These are phyloP conservation scores for Vaucheria bursata DNA, from an alignment of 352 stramenopile genomes.

Conservation along the genomic window DNA sequence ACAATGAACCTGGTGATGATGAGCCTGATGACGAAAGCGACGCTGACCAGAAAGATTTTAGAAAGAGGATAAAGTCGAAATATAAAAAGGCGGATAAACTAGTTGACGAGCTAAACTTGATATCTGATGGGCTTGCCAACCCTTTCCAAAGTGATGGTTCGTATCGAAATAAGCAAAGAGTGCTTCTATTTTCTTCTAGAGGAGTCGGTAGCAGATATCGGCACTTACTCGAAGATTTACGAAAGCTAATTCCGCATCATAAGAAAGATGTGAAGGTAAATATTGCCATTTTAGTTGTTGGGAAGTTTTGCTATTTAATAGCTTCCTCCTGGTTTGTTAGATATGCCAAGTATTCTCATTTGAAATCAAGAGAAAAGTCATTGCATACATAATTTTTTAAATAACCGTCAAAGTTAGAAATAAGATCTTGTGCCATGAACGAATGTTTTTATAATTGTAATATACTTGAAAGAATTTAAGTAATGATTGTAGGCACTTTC, in stretches of 20 bases:
- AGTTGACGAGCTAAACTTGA: background rate
- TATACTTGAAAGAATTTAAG: no score
- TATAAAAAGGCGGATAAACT: constrained; percentile 7
- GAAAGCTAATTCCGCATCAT: constrained; percentile 92
- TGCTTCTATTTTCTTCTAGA: constrained; percentile 48
- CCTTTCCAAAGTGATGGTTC: constrained; percentile 32
- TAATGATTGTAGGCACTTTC: no score
- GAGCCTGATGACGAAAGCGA: constrained; percentile 22
- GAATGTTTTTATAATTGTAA: no score
- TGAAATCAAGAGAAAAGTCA: no score
- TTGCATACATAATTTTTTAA: no score
- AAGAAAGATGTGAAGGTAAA: constrained; percentile 98
- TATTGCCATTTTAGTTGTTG: no score
- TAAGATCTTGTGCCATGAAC: no score
- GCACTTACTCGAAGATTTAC: constrained; percentile 95
- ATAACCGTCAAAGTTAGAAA: no score
- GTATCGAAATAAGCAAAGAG: constrained; percentile 45
- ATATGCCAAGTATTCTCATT: no score
- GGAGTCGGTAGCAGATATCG: constrained; percentile 72
- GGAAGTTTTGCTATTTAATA: no score
- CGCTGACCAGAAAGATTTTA: constrained; percentile 25
- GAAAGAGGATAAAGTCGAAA: constrained; percentile 33
- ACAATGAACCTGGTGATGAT: background rate
- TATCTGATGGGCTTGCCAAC: background rate
- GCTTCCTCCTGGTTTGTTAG: no score